These are phyloP conservation scores for Proliferodiscus dingleyae DNA, from an alignment of 2,329 filamentous ascomycete genomes.

Conservation along the genomic window DNA sequence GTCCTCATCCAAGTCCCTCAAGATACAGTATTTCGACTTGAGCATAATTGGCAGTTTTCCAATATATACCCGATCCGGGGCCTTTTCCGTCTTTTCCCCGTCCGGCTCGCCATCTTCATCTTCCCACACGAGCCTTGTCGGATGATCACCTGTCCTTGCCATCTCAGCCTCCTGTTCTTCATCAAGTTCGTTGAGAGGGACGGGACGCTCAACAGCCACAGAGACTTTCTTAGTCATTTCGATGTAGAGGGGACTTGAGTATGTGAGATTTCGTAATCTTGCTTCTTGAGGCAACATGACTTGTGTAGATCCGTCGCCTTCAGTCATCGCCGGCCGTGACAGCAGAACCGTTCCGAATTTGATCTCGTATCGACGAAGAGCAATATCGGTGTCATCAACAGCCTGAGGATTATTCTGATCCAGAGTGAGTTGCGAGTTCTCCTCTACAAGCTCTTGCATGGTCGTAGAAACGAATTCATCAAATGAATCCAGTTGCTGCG, in stretches of 20 bases:
- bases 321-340: slow-evolving; percentile 83
- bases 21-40: slow-evolving; percentile 90
- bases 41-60: slow-evolving; percentile 97
- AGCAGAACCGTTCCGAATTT: slow-evolving; percentile 89
- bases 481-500: slow-evolving; percentile 96
- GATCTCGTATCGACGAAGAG: slow-evolving; percentile 89
- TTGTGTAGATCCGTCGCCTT: slow-evolving; percentile 83
- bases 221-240: slow-evolving; percentile 82
- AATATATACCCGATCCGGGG: slow-evolving; percentile 66
- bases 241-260: slow-evolving; percentile 86
- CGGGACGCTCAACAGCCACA: slow-evolving; percentile 71
- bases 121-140: slow-evolving; percentile 56
- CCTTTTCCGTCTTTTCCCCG: slow-evolving; percentile 45
- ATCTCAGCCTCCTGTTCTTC: slow-evolving; percentile 55
- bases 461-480: slow-evolving; percentile 94
- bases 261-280: slow-evolving; percentile 90
- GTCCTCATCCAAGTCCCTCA: slow-evolving; percentile 78
- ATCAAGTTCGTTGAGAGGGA: slow-evolving; percentile 64
- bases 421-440: slow-evolving; percentile 86
- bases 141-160: slow-evolving; percentile 50
- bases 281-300: slow-evolving; percentile 91
- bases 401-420: slow-evolving; percentile 83
- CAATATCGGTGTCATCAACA: slow-evolving; percentile 71
- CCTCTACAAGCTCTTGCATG: slow-evolving; percentile 89
- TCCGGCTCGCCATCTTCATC: slow-evolving; percentile 41